Evolutionary conservation across 2,329 filamentous ascomycete genomes (phyloP).

Genomic region (Claviceps citrina): DNA sequence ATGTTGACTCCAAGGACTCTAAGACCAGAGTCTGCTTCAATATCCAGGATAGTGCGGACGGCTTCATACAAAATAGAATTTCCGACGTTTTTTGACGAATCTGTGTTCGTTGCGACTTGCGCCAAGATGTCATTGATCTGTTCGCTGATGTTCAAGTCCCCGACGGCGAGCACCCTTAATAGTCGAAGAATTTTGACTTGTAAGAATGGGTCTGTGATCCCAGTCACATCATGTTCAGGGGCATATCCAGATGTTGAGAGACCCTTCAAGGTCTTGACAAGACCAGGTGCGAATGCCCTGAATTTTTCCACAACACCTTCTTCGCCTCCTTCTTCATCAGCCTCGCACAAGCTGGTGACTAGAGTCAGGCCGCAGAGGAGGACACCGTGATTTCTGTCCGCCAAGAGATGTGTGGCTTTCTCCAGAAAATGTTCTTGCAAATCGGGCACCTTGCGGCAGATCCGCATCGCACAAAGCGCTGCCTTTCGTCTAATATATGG

Average conservation of each 20-base stretch:
- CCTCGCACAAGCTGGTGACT: slow-evolving; percentile 83
- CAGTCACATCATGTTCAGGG: slow-evolving; percentile 94
- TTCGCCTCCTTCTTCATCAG: slow-evolving; percentile 84
- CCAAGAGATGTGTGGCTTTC: slow-evolving; percentile 74
- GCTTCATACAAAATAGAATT: slow-evolving; percentile 97
- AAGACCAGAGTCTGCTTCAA: slow-evolving; percentile 90
- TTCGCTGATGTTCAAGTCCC: slow-evolving; percentile 77
- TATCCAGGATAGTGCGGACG: slow-evolving; percentile 91
- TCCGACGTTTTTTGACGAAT: slow-evolving; percentile 94
- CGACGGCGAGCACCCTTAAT: slow-evolving; percentile 70
- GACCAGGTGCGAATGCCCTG: slow-evolving; percentile 63
- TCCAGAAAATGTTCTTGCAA: slow-evolving; percentile 94
- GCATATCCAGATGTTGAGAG: slow-evolving; percentile 92
- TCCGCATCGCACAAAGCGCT: slow-evolving; percentile 95
- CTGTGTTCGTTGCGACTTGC: slow-evolving; percentile 94
- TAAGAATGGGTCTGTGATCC: slow-evolving; percentile 92
- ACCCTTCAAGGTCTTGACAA: slow-evolving; percentile 84
- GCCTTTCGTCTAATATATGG: slow-evolving; percentile 98
- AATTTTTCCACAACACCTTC: slow-evolving; percentile 84
- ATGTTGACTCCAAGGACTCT: slow-evolving; percentile 95
- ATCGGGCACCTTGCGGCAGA: slow-evolving; percentile 95
- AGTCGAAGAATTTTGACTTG: slow-evolving; percentile 91
- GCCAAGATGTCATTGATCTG: slow-evolving; percentile 97
- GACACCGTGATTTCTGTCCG: slow-evolving; percentile 91
- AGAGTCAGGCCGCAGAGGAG: slow-evolving; percentile 82